phyloP scores from a whole-genome alignment of 73 alveolate genomes.

The Blepharisma stoltei region DNA sequence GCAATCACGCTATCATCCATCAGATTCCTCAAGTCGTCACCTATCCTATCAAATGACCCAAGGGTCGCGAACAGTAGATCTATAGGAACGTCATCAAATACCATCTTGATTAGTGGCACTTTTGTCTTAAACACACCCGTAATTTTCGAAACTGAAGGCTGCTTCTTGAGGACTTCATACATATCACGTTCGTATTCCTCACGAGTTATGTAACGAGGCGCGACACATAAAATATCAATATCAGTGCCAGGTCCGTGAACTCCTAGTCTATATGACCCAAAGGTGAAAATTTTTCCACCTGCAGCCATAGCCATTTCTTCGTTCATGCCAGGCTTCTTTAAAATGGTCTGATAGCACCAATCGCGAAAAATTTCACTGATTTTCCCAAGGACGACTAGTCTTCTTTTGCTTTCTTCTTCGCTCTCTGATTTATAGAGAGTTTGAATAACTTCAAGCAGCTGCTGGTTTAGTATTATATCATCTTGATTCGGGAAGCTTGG shows the following conservation, averaged over 20 bases:
- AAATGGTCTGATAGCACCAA: conserved; percentile 14
- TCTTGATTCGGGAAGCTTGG: not conserved
- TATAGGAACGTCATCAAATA: conserved; percentile 70
- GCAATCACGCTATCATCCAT: conserved; percentile 73
- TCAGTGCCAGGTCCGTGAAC: conserved; percentile 93
- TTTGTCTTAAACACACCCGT: conserved; percentile 62
- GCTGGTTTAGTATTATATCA: not conserved
- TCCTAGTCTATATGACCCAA: conserved; percentile 97
- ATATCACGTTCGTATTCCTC: conserved; percentile 66
- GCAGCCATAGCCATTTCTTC: conserved; percentile 72
- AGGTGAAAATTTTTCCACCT: conserved; percentile 93
- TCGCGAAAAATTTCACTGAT: not conserved
- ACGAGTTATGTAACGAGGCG: conserved; percentile 57
- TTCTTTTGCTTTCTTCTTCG: conserved; percentile 4
- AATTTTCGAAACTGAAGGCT: conserved; percentile 64
- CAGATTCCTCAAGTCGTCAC: conserved; percentile 57
- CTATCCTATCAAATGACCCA: conserved; percentile 52
- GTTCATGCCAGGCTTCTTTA: conserved; percentile 47
- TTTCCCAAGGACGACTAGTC: conserved; percentile 23
- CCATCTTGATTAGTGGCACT: conserved; percentile 85
- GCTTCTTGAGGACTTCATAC: conserved; percentile 53
- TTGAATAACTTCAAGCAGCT: not conserved
- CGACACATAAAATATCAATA: conserved; percentile 93
- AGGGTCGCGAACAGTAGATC: conserved; percentile 88
- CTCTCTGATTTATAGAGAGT: not conserved